A percentile compares a stretch with the other conserved stretches of the same genome.
Conservation (phyloP, 1,284 basidiomycete genomes). For the Moesziomyces sp. region DNA sequence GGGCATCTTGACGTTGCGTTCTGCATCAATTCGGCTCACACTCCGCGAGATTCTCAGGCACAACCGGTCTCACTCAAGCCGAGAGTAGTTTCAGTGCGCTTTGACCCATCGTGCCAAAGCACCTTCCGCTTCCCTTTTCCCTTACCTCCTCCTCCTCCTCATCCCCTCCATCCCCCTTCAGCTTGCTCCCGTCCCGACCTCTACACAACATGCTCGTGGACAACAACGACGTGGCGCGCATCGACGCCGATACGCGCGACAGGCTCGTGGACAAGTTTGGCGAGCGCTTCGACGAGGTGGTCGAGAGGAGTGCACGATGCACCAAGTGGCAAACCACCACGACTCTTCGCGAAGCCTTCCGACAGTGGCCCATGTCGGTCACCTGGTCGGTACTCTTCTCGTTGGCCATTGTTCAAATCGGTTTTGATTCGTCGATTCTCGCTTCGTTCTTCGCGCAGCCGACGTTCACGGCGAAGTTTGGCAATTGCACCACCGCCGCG, state of each 20-base stretch:
- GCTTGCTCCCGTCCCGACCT: background rate
- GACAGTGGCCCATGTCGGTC: conserved; percentile 69
- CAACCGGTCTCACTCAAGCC: no score
- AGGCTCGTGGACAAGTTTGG: conserved; percentile 40
- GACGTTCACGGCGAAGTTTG: conserved; percentile 63
- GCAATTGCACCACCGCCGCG: conserved; percentile 38
- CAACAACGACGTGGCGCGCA: conserved; percentile 43
- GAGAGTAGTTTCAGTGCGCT: background rate
- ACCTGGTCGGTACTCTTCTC: conserved; percentile 70
- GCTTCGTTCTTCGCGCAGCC: conserved; percentile 68
- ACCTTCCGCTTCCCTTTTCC: background rate
- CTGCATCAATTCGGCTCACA: no score
- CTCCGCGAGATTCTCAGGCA: no score
- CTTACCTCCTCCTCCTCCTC: background rate
- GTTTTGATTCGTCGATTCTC: conserved; percentile 55
- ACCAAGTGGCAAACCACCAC: conserved; percentile 68
- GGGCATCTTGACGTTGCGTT: background rate
- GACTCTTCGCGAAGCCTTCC: conserved; percentile 67
- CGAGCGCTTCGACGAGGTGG: conserved; percentile 67
- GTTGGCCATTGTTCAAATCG: conserved; percentile 69
- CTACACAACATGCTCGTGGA: conserved; percentile 25
- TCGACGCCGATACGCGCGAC: conserved; percentile 44
- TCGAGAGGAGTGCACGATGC: conserved; percentile 65
- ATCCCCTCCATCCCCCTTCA: background rate
- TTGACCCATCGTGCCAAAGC: background rate